A percentile compares a stretch with the other conserved stretches of the same genome.
phyloP scores from a whole-genome alignment of 2,329 filamentous ascomycete species.

The Davidsoniella australis region DNA sequence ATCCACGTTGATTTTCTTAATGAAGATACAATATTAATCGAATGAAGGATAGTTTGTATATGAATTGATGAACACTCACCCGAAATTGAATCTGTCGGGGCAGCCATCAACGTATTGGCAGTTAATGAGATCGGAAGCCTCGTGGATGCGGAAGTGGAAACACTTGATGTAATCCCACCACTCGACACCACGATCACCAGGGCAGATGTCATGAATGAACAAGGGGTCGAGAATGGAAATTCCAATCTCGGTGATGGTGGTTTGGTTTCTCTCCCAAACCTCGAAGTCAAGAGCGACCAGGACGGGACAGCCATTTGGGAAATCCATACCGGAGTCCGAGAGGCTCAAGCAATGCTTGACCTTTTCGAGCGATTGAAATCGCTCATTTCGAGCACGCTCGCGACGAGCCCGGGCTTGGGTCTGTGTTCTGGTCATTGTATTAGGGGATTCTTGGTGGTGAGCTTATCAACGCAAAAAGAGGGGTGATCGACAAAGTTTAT shows the following conservation, averaged over 20 bases:
- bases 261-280: slow-evolving; percentile 50
- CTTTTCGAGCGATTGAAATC: too few relatives aligned
- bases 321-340: too few relatives aligned
- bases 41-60: neutral
- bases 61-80: slow-evolving; percentile 27
- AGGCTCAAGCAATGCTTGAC: too few relatives aligned
- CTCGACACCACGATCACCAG: slow-evolving; percentile 41
- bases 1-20: neutral
- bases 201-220: slow-evolving; percentile 33
- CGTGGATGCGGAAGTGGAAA: slow-evolving; percentile 60
- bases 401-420: too few relatives aligned
- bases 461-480: too few relatives aligned
- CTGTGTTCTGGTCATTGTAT: too few relatives aligned
- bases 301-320: slow-evolving; percentile 22
- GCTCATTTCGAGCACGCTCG: too few relatives aligned
- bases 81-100: slow-evolving; percentile 60
- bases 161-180: slow-evolving; percentile 54
- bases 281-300: slow-evolving; percentile 75
- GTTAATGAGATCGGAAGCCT: slow-evolving; percentile 52
- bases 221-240: slow-evolving; percentile 62
- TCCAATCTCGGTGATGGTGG: slow-evolving; percentile 68
- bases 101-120: slow-evolving; percentile 51
- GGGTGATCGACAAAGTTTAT: too few relatives aligned
- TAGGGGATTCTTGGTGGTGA: too few relatives aligned
- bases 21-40: neutral